Base-by-base conservation (phyloP, 2,329 filamentous ascomycete species). In the Penicillium sp. region DNA sequence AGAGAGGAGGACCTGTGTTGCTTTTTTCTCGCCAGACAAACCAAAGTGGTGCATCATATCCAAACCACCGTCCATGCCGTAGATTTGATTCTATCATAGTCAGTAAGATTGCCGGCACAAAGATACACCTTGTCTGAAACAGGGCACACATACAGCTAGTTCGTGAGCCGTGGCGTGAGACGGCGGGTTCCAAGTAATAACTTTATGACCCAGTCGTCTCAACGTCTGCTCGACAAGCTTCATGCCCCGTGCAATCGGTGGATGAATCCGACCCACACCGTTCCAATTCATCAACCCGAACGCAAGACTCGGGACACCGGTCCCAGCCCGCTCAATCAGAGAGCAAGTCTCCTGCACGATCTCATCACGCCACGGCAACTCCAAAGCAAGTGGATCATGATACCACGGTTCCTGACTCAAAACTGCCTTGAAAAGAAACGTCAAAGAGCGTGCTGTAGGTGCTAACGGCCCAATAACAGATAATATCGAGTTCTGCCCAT, bases 381-480 rank as follows among this genome's bases (percentile, higher is more conserved):
- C 85, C 42, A 85, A 73, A 0, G 87, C 85, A 0, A 86, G 74
- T 0, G 88, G 87, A 68, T 91, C 88, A 60, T 83, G 74, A 1
- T 85, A 71, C 89, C 88, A 91, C 0, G 88, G 88, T 52, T 84
- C 65, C 31, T 80, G 80, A 13, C 75, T 76, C 1, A 91, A 73
- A 2, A 90, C 68, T 0, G 81, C 74, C 63, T 84, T 81, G 2
- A 85, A 78, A 2, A 86, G 66, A 3, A 90, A 71, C 39, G 79
- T 80, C 13, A 90, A 65, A 0, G 81, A 82, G 1, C 78, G 76
- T 1, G 82, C 72, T 1, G 82, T 85, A 0, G 82, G 82, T 0
- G 83, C 83, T 14, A 91, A 69, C 0, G 87, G 86, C 0, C 87
- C 88, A 13, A 88, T 80, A 1, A 88, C 84, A 0, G 84, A 88